Percentiles rank a stretch among this genome's conserved stretches.
phyloP scores from a whole-genome alignment of 148 eudicot genomes.

The Diospyros lotus region DNA sequence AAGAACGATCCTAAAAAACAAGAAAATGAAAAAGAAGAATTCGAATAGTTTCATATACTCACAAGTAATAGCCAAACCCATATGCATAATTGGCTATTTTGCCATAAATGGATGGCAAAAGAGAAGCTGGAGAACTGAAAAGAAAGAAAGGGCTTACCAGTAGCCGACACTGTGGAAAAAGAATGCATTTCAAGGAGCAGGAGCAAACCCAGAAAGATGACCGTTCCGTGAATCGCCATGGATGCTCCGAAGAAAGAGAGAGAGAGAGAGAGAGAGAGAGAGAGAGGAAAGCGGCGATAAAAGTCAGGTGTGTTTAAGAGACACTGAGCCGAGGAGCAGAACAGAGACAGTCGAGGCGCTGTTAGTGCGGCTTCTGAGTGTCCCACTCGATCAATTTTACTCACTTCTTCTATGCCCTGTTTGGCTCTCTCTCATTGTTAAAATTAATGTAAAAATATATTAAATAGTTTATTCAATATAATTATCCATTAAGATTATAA shows the following conservation, averaged over 20 bases:
- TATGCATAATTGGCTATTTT: neutral
- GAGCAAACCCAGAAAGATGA: conserved; percentile 15
- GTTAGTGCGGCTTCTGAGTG: too few species aligned
- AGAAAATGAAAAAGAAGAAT: neutral
- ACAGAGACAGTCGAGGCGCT: too few species aligned
- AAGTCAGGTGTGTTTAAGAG: neutral
- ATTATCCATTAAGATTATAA: too few species aligned
- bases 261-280: conserved; percentile 5
- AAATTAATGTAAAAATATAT: too few species aligned
- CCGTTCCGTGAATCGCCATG: neutral
- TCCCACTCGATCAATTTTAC: too few species aligned
- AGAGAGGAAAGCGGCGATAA: neutral
- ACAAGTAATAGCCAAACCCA: conserved; percentile 4
- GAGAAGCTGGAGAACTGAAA: neutral
- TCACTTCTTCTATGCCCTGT: too few species aligned
- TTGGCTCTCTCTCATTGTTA: too few species aligned
- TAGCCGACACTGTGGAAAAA: conserved; percentile 19
- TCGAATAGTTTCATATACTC: neutral
- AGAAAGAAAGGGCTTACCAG: conserved; percentile 1
- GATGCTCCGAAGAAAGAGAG: conserved; percentile 3
- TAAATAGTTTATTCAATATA: too few species aligned
- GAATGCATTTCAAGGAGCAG: conserved; percentile 17
- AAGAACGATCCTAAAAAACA: neutral
- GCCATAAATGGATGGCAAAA: neutral
- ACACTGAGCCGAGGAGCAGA: too few species aligned